Percentiles rank a stretch among this genome's conserved stretches.
Conservation (phyloP, 2,329 filamentous ascomycete species). For the Aspergillus novoparasiticus region DNA sequence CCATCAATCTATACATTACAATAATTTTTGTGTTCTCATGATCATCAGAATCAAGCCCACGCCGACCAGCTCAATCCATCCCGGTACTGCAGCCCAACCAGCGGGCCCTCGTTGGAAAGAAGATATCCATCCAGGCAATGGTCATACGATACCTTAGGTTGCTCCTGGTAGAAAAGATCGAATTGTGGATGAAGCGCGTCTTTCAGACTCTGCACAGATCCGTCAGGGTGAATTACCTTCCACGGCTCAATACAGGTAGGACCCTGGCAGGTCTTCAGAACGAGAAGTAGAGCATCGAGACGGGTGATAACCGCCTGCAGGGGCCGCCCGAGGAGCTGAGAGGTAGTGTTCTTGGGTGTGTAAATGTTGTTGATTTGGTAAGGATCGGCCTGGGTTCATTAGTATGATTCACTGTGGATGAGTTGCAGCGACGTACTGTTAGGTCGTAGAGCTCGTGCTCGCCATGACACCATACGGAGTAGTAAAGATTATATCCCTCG, state of each 20-base stretch:
- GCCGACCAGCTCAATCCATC: conserved; percentile 22
- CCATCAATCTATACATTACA: neutral
- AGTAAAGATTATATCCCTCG: conserved; percentile 41
- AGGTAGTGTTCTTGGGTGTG: neutral
- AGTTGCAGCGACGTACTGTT: conserved; percentile 22
- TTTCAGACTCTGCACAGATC: conserved; percentile 30
- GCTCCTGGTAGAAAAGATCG: conserved; percentile 35
- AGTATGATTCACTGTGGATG: neutral
- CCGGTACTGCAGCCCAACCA: conserved; percentile 20
- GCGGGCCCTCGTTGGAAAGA: conserved; percentile 38
- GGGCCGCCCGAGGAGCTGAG: conserved; percentile 25
- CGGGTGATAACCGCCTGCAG: conserved; percentile 26
- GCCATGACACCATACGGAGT: conserved; percentile 45
- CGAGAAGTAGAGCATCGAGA: conserved; percentile 40
- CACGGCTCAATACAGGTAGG: conserved; percentile 39
- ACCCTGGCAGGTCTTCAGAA: conserved; percentile 43
- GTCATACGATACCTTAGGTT: conserved; percentile 37
- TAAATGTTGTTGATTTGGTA: conserved; percentile 42
- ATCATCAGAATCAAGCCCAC: conserved; percentile 11
- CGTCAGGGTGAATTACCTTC: conserved; percentile 36
- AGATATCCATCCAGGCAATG: conserved; percentile 41
- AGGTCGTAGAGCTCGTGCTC: conserved; percentile 47
- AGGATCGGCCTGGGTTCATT: conserved; percentile 33
- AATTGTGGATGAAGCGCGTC: conserved; percentile 35
- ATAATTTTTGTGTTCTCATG: neutral